Conservation (phyloP, 2,329 filamentous ascomycete species). For the Colletotrichum chrysophilum region DNA sequence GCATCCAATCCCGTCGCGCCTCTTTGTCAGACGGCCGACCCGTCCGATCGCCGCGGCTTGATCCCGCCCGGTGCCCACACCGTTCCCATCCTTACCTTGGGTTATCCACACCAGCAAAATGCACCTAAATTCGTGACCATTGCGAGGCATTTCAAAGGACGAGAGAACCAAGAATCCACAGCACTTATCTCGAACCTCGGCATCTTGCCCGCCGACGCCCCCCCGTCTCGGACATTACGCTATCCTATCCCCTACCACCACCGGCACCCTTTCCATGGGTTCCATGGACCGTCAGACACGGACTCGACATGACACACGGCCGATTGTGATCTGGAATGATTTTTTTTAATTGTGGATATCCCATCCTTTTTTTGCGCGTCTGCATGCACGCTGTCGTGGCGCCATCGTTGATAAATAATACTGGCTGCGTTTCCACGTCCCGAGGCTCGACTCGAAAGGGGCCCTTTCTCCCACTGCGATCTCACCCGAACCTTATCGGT, state of each 20-base stretch:
- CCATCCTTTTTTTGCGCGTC: neutral
- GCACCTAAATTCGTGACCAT: neutral
- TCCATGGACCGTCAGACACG: neutral
- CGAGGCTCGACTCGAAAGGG: neutral
- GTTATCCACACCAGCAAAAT: neutral
- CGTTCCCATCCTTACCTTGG: neutral
- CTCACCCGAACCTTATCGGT: neutral
- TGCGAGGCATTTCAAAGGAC: neutral
- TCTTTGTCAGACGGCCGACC: conserved; percentile 10
- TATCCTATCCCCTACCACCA: neutral
- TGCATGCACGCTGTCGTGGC: neutral
- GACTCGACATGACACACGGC: neutral
- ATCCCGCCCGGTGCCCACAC: neutral
- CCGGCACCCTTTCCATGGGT: neutral
- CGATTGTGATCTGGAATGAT: neutral
- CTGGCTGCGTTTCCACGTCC: neutral
- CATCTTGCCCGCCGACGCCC: neutral
- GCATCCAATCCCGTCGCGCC: conserved; percentile 10
- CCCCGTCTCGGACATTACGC: conserved; percentile 9
- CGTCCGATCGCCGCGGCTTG: neutral
- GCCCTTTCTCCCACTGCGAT: neutral
- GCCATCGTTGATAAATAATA: conserved; percentile 12
- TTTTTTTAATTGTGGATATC: conserved; percentile 13
- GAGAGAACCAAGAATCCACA: neutral
- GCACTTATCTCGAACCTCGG: conserved; percentile 8